These are phyloP conservation scores for Puccinia polysora DNA, from an alignment of 1,284 basidiomycete genomes.

Conservation along the genomic window DNA sequence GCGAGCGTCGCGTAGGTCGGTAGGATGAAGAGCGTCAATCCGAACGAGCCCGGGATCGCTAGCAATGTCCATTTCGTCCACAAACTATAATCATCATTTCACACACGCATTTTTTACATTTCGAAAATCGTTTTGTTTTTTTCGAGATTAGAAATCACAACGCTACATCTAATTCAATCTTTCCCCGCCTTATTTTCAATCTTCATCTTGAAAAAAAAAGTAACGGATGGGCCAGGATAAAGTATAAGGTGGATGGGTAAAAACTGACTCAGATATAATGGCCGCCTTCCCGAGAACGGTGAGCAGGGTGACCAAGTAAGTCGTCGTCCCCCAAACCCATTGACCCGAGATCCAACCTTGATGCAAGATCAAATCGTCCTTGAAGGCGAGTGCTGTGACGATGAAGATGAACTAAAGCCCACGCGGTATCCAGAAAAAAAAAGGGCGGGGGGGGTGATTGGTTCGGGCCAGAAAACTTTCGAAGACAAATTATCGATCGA, in stretches of 20 bases:
- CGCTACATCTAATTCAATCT: background rate
- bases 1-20: slow-evolving; percentile 85
- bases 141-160: no score
- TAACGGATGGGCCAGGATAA: no score
- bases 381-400: slow-evolving; percentile 84
- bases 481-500: no score
- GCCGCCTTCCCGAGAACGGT: slow-evolving; percentile 97
- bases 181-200: no score
- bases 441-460: background rate
- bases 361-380: slow-evolving; percentile 76
- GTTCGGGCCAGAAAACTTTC: background rate
- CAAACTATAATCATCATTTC: no score
- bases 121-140: slow-evolving; percentile 45
- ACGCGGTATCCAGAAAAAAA: background rate
- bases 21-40: slow-evolving; percentile 88
- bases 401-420: slow-evolving; percentile 52
- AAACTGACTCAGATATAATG: slow-evolving; percentile 84
- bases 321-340: slow-evolving; percentile 97
- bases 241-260: background rate
- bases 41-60: slow-evolving; percentile 93
- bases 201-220: background rate
- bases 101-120: no score
- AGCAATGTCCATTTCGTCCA: slow-evolving; percentile 44
- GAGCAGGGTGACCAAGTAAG: slow-evolving; percentile 85
- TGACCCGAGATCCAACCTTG: slow-evolving; percentile 79